phyloP scores from a whole-genome alignment of 768 basidiomycete genomes.

The Tulasnella calospora region DNA sequence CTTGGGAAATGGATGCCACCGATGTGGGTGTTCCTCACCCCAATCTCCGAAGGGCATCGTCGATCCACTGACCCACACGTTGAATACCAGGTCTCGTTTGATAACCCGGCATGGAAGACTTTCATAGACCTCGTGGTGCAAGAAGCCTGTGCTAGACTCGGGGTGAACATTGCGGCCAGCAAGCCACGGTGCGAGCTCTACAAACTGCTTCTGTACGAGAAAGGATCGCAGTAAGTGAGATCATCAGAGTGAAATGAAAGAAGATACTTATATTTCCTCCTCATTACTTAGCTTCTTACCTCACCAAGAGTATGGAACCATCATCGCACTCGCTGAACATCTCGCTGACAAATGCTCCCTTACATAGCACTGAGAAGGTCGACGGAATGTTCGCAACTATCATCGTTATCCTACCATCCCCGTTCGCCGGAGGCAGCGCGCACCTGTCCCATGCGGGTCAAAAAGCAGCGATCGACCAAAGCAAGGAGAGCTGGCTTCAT shows the following conservation, averaged over 20 bases:
- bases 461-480: conserved; percentile 39
- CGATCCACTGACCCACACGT: neutral
- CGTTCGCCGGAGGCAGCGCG: conserved; percentile 46
- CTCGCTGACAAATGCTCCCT: neutral
- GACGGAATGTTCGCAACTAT: conserved; percentile 52
- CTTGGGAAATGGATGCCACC: conserved; percentile 48
- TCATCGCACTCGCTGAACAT: neutral
- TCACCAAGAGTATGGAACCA: conserved; percentile 44
- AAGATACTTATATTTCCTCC: neutral
- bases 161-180: conserved; percentile 35
- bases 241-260: neutral
- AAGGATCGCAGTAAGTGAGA: conserved; percentile 47
- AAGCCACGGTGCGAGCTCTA: conserved; percentile 42
- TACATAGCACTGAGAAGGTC: conserved; percentile 44
- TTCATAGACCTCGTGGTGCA: conserved; percentile 37
- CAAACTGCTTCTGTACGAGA: conserved; percentile 48
- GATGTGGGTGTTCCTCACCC: conserved; percentile 28
- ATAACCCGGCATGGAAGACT: conserved; percentile 41
- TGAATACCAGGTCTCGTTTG: conserved; percentile 37
- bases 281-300: conserved; percentile 40
- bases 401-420: conserved; percentile 46
- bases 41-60: neutral
- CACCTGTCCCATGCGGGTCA: conserved; percentile 41
- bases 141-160: conserved; percentile 39
- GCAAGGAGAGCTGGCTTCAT: conserved; percentile 34